These are phyloP conservation scores for Eucalyptus guilfoylei DNA, from an alignment of 345 rosid species.

Conservation along the genomic window DNA sequence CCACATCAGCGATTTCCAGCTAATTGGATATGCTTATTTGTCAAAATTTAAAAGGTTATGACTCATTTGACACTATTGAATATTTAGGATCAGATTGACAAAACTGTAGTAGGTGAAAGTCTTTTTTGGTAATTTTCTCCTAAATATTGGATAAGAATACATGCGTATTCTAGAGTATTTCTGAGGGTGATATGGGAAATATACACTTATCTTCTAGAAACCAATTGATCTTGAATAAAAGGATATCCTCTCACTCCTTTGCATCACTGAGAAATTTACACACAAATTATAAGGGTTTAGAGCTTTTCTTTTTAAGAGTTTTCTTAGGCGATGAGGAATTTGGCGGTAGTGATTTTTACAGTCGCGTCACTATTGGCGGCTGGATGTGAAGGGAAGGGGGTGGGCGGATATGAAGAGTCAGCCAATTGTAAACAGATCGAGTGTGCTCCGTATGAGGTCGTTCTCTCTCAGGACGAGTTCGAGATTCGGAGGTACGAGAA, in stretches of 20 bases:
- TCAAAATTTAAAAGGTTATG: too few species aligned
- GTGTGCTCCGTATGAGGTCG: neutral
- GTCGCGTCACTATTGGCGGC: neutral
- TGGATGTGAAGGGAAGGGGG: neutral
- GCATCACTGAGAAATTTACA: neutral
- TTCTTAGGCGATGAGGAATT: neutral
- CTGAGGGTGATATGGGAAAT: neutral
- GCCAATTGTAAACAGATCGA: neutral
- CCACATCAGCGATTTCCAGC: too few species aligned
- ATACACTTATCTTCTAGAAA: neutral
- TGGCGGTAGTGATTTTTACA: neutral
- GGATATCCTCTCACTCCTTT: neutral
- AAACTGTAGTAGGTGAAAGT: too few species aligned
- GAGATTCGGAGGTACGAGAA: neutral
- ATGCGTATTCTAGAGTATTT: neutral
- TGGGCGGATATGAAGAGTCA: neutral
- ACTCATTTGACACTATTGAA: too few species aligned
- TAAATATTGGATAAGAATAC: neutral
- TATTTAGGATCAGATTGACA: too few species aligned
- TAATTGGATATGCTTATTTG: too few species aligned
- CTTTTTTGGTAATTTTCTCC: neutral
- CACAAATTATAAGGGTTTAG: neutral
- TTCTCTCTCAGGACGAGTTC: neutral
- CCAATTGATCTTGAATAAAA: neutral
- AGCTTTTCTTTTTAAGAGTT: neutral